Percentiles rank a stretch among this genome's conserved stretches.
phyloP scores from a whole-genome alignment of 306 rosid genomes.

The Ziziphus jujuba region DNA sequence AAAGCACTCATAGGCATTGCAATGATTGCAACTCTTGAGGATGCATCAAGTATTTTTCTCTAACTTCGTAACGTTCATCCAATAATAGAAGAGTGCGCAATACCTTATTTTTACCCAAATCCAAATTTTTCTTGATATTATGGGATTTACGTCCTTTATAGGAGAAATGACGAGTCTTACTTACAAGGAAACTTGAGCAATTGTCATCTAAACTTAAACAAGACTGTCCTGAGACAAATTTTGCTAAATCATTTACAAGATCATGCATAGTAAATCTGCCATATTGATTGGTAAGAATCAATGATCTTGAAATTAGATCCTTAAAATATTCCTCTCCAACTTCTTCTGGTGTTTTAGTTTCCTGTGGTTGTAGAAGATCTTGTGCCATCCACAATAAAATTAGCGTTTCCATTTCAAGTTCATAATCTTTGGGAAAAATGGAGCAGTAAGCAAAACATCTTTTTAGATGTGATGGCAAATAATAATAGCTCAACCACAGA shows the following conservation, averaged over 20 bases:
- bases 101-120: no score
- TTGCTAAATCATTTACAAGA: background rate
- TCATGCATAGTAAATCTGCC: background rate
- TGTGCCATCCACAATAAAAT: slow-evolving; percentile 44
- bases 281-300: no score
- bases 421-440: slow-evolving; percentile 26
- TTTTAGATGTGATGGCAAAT: slow-evolving; percentile 20
- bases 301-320: slow-evolving; percentile 31
- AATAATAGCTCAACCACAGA: slow-evolving; percentile 14
- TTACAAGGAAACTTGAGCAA: no score
- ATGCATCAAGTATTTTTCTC: no score
- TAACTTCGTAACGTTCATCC: no score
- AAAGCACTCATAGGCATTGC: background rate
- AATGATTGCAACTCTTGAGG: no score
- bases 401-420: slow-evolving; percentile 14
- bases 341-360: background rate
- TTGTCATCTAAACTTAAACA: background rate
- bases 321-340: slow-evolving; percentile 25
- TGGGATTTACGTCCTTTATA: no score
- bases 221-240: background rate
- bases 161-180: no score
- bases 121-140: no score
- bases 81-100: no score
- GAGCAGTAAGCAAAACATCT: slow-evolving; percentile 27
- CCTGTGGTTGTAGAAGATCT: background rate